Conservation (phyloP, 2,329 filamentous ascomycete species). For the Penicillium rolfsii region DNA sequence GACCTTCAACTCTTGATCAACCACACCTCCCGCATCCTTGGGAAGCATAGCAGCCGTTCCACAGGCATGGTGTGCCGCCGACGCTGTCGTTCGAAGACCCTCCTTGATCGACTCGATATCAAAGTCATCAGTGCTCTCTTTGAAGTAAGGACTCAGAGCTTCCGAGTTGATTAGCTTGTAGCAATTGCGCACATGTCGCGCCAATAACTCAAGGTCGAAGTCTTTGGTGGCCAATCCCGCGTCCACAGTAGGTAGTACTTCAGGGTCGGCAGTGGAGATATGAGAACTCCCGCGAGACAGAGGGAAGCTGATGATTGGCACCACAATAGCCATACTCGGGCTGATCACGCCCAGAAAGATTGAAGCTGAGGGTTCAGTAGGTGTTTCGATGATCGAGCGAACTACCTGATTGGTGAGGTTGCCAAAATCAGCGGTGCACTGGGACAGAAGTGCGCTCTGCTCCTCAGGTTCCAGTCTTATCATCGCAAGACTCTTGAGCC, state of each 20-base stretch:
- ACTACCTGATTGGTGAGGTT: background rate
- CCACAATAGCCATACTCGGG: constrained; percentile 8
- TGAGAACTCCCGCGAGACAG: constrained; percentile 22
- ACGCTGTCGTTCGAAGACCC: constrained; percentile 7
- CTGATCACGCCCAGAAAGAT: constrained; percentile 8
- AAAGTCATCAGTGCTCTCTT: background rate
- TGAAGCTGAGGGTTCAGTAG: constrained; percentile 15
- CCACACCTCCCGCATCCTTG: constrained; percentile 35
- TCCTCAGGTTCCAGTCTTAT: constrained; percentile 12
- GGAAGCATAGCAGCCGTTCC: constrained; percentile 37
- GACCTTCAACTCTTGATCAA: constrained; percentile 35
- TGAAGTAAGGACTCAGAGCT: constrained; percentile 10
- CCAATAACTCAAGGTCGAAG: constrained; percentile 23
- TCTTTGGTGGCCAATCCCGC: constrained; percentile 12
- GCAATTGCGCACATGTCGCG: constrained; percentile 15
- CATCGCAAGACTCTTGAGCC: constrained; percentile 16
- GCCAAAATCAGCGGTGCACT: background rate
- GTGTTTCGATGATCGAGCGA: constrained; percentile 14
- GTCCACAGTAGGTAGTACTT: constrained; percentile 13
- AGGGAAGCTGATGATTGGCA: constrained; percentile 17
- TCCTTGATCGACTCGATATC: constrained; percentile 22
- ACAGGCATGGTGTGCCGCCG: constrained; percentile 18
- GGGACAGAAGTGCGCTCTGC: constrained; percentile 4
- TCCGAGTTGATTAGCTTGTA: background rate
- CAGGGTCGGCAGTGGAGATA: constrained; percentile 7